phyloP scores from a whole-genome alignment of 805 yeast genomes.

The Debaryomyces prosopidis region DNA sequence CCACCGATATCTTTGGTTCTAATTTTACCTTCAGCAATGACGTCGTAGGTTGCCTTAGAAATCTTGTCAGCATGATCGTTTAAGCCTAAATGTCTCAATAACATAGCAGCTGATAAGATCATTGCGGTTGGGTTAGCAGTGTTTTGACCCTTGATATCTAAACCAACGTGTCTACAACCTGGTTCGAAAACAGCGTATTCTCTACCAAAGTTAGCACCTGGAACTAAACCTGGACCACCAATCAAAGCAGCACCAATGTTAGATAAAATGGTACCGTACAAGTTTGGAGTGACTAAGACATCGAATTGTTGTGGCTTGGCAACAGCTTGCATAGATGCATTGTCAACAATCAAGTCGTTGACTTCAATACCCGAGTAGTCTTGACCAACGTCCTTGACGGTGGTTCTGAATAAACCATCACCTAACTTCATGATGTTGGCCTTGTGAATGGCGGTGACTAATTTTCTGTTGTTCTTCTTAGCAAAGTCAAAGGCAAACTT shows the following conservation, averaged over 20 bases:
- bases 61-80: slow-evolving; percentile 82
- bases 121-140: slow-evolving; percentile 98
- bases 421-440: slow-evolving; percentile 99
- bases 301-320: slow-evolving; percentile 98
- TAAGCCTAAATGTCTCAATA: slow-evolving; percentile 94
- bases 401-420: slow-evolving; percentile 95
- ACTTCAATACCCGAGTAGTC: slow-evolving; percentile 83
- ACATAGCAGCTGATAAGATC: slow-evolving; percentile 86
- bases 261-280: slow-evolving; percentile 95
- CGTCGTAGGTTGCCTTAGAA: slow-evolving; percentile 85
- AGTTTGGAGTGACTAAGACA: slow-evolving; percentile 95
- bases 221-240: slow-evolving; percentile 98
- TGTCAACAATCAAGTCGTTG: slow-evolving; percentile 95
- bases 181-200: slow-evolving; percentile 98
- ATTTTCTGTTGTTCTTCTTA: slow-evolving; percentile 83
- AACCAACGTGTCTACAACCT: slow-evolving; percentile 99
- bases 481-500: slow-evolving; percentile 97
- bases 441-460: slow-evolving; percentile 96
- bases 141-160: slow-evolving; percentile 92
- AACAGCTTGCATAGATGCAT: slow-evolving; percentile 99
- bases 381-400: slow-evolving; percentile 80
- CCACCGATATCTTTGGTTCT: slow-evolving; percentile 95
- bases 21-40: slow-evolving; percentile 81
- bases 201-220: slow-evolving; percentile 98
- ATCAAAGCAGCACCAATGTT: slow-evolving; percentile 97